Evolutionary conservation across 441 rosid species (phyloP), one percentile per base, ranked within the genome.

Genomic region (Erysimum cheiri): DNA sequence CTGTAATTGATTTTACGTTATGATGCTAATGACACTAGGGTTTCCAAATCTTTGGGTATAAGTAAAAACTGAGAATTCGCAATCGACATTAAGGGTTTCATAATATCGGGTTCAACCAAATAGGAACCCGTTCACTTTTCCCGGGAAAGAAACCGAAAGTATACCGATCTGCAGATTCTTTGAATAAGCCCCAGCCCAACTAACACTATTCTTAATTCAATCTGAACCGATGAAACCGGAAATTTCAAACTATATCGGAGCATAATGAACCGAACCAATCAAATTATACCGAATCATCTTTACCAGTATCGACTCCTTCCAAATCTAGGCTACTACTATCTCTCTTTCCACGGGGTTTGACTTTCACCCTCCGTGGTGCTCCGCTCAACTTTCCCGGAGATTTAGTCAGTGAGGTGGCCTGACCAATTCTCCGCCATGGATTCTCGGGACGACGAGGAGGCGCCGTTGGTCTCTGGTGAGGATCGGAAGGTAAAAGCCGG

Each of bases 401-500:
- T 14, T 5, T 65, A 33, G 29, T 4, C 40, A 1, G 33, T 39
- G 24, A 62, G 44, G 76, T 65, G 24, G 13, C 7, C 4, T 15
- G 55, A 11, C 6, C 12, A 4, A 4, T 39, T 39, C 33, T 75
- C 24, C 37, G 70, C 36, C 44, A 92, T 87, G 89, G 83, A 75
- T 43, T 61, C 82, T 46, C 74, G 78, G 58, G 49, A 33, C 41
- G 89, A 85, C 5, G 95, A 88, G 69, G 92, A 89, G 71, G 57
- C 83, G 39, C 95, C 92, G 8, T 74, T 93, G 65, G 80, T 93
- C 15, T 62, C 60, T 50, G 71, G 64, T 50, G 85, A 73, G 55
- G 68, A 69, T 77, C 78, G 64, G 75, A 72, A 64, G 53, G 29
- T 41, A 15, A 22, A 50, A 71, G 3, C 77, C 75, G 47, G 68